phyloP scores from a whole-genome alignment of 495 filamentous ascomycete genomes.

The Talaromyces trachyspermus region DNA sequence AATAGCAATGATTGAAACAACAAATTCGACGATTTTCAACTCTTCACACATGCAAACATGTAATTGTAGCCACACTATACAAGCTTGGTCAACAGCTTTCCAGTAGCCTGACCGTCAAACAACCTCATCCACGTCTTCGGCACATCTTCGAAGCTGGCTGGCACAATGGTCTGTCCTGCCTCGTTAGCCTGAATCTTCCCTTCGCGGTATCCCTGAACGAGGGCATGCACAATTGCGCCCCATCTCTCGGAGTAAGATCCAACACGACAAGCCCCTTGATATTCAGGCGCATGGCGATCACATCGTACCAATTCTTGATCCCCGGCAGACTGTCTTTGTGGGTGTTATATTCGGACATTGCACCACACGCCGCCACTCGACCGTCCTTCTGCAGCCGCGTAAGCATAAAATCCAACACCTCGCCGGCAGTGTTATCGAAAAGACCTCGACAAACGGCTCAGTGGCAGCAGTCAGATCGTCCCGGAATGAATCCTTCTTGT shows the following conservation, averaged over 20 bases:
- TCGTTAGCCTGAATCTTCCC: slow-evolving; percentile 34
- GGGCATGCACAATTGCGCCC: slow-evolving; percentile 41
- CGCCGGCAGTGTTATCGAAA: slow-evolving; percentile 57
- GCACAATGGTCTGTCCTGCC: slow-evolving; percentile 41
- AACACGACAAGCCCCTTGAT: slow-evolving; percentile 55
- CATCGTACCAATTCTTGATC: slow-evolving; percentile 37
- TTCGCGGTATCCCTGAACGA: slow-evolving; percentile 44
- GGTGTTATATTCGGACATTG: slow-evolving; percentile 34
- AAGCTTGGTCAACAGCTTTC: slow-evolving; percentile 25
- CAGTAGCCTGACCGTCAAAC: slow-evolving; percentile 42
- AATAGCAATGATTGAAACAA: no score
- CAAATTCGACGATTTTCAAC: no score
- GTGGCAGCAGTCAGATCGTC: slow-evolving; percentile 51
- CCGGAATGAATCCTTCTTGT: slow-evolving; percentile 51
- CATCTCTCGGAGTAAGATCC: slow-evolving; percentile 34
- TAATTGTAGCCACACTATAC: no score
- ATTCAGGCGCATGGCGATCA: slow-evolving; percentile 35
- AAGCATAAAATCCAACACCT: slow-evolving; percentile 48
- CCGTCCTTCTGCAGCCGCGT: slow-evolving; percentile 44
- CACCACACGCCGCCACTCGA: slow-evolving; percentile 51
- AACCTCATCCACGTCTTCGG: slow-evolving; percentile 35
- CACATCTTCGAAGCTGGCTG: slow-evolving; percentile 37
- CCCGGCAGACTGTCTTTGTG: slow-evolving; percentile 15
- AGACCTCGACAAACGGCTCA: slow-evolving; percentile 53
- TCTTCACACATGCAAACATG: no score